phyloP scores from a whole-genome alignment of 2,329 filamentous ascomycete genomes.

The Rutstroemia sp. region DNA sequence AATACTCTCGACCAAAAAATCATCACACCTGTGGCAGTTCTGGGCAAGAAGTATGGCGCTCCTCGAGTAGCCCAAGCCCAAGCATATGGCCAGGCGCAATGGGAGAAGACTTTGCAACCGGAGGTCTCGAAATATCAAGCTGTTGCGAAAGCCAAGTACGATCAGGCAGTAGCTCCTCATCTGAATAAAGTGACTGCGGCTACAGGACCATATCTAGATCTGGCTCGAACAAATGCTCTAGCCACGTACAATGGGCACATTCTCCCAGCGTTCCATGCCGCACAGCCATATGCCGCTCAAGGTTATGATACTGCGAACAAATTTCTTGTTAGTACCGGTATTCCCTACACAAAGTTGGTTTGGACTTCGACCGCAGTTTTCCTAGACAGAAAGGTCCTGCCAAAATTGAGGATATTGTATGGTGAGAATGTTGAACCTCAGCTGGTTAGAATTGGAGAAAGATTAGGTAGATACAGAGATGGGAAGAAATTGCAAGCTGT shows the following conservation, averaged over 20 bases:
- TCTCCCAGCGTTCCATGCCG: constrained; percentile 66
- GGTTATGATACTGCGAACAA: constrained; percentile 59
- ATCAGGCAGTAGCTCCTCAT: constrained; percentile 64
- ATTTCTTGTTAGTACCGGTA: constrained; percentile 60
- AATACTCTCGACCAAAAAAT: constrained; percentile 52
- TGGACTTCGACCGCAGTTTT: constrained; percentile 66
- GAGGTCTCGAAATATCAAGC: constrained; percentile 59
- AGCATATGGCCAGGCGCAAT: constrained; percentile 61
- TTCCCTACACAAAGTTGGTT: constrained; percentile 65
- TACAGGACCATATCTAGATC: constrained; percentile 65
- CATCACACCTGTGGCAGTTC: constrained; percentile 58
- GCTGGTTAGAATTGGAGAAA: constrained; percentile 82
- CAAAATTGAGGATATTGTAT: constrained; percentile 72
- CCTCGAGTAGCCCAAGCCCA: constrained; percentile 63
- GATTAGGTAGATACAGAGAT: constrained; percentile 66
- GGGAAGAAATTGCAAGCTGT: constrained; percentile 55
- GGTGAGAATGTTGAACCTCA: constrained; percentile 93
- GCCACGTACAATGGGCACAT: constrained; percentile 67
- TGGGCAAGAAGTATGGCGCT: constrained; percentile 66
- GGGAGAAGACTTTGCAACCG: constrained; percentile 72
- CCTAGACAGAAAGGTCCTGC: constrained; percentile 71
- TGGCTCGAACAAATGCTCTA: constrained; percentile 52
- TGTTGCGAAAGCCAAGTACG: constrained; percentile 58
- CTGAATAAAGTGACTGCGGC: constrained; percentile 52
- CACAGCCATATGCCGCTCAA: constrained; percentile 64